Conservation (phyloP, 805 yeast genomes). For the Candida methanosorbosa region DNA sequence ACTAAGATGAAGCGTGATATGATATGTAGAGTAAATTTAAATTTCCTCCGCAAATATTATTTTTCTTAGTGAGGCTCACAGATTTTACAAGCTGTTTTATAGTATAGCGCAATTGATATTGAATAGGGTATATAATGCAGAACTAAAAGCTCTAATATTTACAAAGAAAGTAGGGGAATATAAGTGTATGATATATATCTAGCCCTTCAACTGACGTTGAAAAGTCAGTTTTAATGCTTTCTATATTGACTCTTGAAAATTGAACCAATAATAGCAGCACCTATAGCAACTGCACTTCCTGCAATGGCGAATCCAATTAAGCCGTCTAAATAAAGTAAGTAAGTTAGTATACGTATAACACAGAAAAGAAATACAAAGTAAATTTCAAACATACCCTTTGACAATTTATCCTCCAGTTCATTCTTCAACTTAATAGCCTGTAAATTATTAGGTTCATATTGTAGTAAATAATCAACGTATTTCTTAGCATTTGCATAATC, state of each 20-base stretch:
- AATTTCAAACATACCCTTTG: slow-evolving; percentile 32
- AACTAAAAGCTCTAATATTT: too few relatives aligned
- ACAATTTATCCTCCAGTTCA: slow-evolving; percentile 76
- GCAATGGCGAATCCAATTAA: slow-evolving; percentile 81
- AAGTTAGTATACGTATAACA: neutral
- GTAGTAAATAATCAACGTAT: slow-evolving; percentile 69
- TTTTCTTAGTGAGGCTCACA: too few relatives aligned
- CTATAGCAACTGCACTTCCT: slow-evolving; percentile 79
- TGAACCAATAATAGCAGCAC: slow-evolving; percentile 44
- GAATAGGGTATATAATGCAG: too few relatives aligned
- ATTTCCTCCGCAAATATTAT: too few relatives aligned
- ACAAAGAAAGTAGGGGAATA: too few relatives aligned
- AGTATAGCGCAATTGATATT: too few relatives aligned
- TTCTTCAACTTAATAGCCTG: slow-evolving; percentile 69
- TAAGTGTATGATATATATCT: too few relatives aligned
- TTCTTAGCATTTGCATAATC: slow-evolving; percentile 81
- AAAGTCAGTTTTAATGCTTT: neutral
- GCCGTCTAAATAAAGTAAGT: slow-evolving; percentile 44
- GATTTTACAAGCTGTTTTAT: too few relatives aligned
- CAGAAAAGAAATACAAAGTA: neutral
- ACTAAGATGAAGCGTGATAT: too few relatives aligned
- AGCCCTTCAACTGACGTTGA: neutral
- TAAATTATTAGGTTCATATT: slow-evolving; percentile 74
- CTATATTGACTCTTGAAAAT: neutral
- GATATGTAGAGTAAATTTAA: too few relatives aligned